These are phyloP conservation scores for Colletotrichum agaves DNA, from an alignment of 2,329 filamentous ascomycete species.

Conservation along the genomic window DNA sequence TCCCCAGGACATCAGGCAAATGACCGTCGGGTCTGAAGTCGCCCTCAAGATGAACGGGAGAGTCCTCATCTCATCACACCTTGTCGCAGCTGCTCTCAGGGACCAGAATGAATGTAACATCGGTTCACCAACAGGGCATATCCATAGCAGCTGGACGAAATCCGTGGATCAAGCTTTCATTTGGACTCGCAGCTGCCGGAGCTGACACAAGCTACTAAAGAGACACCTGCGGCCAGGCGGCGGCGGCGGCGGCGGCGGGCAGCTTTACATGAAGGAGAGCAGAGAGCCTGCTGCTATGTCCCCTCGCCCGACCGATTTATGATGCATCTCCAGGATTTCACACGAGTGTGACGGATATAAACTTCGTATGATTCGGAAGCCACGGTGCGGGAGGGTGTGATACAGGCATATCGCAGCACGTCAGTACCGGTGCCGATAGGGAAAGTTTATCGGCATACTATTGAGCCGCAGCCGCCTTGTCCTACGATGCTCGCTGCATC, in stretches of 20 bases:
- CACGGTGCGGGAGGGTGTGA: slow-evolving; percentile 2
- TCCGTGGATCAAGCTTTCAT: slow-evolving; percentile 1
- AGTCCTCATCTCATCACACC: slow-evolving; percentile 31
- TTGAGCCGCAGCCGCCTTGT: too few relatives aligned
- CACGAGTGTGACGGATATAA: too few relatives aligned
- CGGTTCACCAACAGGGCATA: slow-evolving; percentile 5
- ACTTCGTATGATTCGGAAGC: background rate
- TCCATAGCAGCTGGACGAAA: slow-evolving; percentile 10
- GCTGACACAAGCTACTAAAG: slow-evolving; percentile 13
- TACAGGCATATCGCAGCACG: background rate
- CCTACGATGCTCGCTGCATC: too few relatives aligned
- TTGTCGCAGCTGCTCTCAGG: slow-evolving; percentile 16
- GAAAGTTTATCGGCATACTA: background rate
- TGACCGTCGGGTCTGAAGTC: slow-evolving; percentile 11
- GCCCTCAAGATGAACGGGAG: slow-evolving; percentile 32
- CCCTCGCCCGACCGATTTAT: background rate
- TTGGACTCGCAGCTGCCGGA: slow-evolving; percentile 14
- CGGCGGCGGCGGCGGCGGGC: too few relatives aligned
- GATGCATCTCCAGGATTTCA: too few relatives aligned
- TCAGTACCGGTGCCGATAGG: background rate
- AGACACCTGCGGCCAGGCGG: background rate
- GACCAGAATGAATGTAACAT: slow-evolving; percentile 32
- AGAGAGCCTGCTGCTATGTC: slow-evolving; percentile 10
- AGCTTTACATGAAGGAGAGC: background rate
- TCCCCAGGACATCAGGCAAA: background rate